Conservation (phyloP, 306 rosid species). For the Myrica gale region DNA sequence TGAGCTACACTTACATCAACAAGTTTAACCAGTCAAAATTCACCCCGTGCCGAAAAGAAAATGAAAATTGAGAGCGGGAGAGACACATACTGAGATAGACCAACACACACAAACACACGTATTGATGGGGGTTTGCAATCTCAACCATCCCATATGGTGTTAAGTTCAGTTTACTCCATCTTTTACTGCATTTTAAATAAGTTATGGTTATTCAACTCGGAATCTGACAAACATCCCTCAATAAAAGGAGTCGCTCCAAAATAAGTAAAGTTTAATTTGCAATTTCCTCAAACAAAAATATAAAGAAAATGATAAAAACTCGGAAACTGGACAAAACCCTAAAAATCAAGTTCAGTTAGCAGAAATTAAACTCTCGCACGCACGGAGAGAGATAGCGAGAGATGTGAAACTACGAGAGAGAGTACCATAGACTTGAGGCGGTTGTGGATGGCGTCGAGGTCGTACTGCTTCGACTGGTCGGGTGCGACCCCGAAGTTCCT, state of each 20-base stretch:
- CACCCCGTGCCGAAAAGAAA: neutral
- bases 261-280: neutral
- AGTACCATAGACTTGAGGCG: slow-evolving; percentile 62
- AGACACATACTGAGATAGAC: neutral
- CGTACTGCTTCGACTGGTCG: slow-evolving; percentile 34
- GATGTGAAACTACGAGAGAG: neutral
- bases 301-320: neutral
- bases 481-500: slow-evolving; percentile 11
- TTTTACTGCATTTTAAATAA: neutral
- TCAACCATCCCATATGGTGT: neutral
- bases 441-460: slow-evolving; percentile 48
- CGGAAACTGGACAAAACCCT: neutral
- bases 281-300: neutral
- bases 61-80: no score
- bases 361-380: neutral
- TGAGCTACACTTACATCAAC: neutral
- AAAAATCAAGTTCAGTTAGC: neutral
- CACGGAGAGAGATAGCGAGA: neutral
- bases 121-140: neutral
- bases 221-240: neutral
- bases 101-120: neutral
- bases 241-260: neutral
- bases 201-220: neutral
- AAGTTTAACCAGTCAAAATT: no score
- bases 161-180: neutral